Evolutionary conservation across 805 yeast genomes (phyloP).

Genomic region (Myxozyma monticola): DNA sequence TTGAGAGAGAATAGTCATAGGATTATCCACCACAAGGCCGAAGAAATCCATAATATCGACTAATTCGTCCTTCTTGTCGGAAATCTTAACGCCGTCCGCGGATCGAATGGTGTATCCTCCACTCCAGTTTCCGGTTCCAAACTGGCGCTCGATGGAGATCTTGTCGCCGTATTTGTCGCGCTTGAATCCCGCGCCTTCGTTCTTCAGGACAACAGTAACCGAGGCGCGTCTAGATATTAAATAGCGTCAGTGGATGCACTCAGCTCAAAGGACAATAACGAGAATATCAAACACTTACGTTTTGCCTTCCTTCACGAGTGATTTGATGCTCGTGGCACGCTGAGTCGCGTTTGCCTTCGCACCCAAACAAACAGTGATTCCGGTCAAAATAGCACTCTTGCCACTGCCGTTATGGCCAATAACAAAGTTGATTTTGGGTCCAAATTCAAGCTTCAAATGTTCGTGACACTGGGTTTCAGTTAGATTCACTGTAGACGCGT

Average conservation of each 20-base stretch:
- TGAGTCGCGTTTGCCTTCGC: conserved; percentile 86
- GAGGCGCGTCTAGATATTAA: conserved; percentile 50
- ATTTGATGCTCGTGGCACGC: conserved; percentile 71
- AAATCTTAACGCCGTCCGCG: conserved; percentile 52
- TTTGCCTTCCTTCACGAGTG: conserved; percentile 75
- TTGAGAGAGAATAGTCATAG: conserved; percentile 89
- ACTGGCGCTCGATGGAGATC: conserved; percentile 68
- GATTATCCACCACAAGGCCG: conserved; percentile 81
- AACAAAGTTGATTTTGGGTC: conserved; percentile 84
- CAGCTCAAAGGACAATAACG: background rate
- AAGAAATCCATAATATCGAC: conserved; percentile 68
- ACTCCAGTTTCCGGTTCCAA: conserved; percentile 54
- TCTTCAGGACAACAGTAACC: conserved; percentile 62
- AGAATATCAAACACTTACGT: conserved; percentile 38
- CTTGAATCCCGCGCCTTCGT: conserved; percentile 62
- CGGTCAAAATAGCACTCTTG: conserved; percentile 89
- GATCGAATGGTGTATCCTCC: conserved; percentile 55
- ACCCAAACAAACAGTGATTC: conserved; percentile 82
- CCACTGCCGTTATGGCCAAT: conserved; percentile 98
- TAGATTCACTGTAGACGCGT: conserved; percentile 27
- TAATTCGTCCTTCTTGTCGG: conserved; percentile 63
- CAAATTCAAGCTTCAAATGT: conserved; percentile 68
- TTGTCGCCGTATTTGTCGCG: conserved; percentile 66
- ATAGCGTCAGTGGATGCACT: too few relatives aligned
- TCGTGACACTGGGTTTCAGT: conserved; percentile 63